A percentile compares a stretch with the other conserved stretches of the same genome.
Conservation (phyloP, 768 basidiomycete species). For the Lactarius trivialis region DNA sequence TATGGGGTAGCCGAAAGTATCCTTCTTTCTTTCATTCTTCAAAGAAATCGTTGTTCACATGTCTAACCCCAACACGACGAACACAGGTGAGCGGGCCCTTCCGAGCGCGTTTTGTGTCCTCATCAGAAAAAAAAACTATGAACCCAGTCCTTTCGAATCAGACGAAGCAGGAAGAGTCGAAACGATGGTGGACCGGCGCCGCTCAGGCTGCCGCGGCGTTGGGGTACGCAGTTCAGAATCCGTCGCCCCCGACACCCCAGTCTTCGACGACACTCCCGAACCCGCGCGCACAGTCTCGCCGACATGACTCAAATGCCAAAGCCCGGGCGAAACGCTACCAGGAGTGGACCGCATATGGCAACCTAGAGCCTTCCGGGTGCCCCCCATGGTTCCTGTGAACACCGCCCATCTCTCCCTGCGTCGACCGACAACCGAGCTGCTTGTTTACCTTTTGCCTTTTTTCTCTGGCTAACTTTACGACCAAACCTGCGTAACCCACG, state of each 20-base stretch:
- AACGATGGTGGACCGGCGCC: not conserved
- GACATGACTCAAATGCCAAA: not conserved
- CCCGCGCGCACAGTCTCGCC: not conserved
- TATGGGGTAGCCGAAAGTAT: not conserved
- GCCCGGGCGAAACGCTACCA: not conserved
- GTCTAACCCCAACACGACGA: constrained; percentile 9
- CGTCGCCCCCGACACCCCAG: not conserved
- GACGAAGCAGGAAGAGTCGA: not conserved
- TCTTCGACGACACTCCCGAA: not conserved
- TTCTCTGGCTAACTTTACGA: not conserved
- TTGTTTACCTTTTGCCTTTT: not conserved
- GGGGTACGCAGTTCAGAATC: not conserved
- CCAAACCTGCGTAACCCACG: not conserved
- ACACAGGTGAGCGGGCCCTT: not conserved
- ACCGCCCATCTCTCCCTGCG: not conserved
- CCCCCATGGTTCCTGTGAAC: constrained; percentile 11
- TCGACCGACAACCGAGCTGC: not conserved
- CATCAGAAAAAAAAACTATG: not conserved
- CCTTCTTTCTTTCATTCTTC: too few species aligned
- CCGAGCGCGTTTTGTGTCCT: too few species aligned
- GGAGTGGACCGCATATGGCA: constrained; percentile 8
- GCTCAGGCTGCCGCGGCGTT: not conserved
- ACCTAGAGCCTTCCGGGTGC: constrained; percentile 12
- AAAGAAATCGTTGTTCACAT: not conserved
- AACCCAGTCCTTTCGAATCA: not conserved